These are phyloP conservation scores for Kwoniella dendrophila DNA, from an alignment of 768 basidiomycete species.

Conservation along the genomic window DNA sequence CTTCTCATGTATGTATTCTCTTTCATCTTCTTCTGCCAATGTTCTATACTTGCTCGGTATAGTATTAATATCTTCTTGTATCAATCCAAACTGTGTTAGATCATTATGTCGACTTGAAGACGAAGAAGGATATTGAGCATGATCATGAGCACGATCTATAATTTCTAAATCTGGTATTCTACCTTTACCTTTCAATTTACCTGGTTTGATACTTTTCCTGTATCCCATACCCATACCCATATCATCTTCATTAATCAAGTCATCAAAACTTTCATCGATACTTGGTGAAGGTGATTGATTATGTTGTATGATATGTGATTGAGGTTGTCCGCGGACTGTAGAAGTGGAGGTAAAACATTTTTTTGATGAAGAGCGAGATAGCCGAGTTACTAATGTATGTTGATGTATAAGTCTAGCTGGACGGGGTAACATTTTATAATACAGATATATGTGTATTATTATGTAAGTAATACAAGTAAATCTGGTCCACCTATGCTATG, in stretches of 20 bases:
- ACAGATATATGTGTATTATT: background rate
- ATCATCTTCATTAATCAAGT: slow-evolving; percentile 16
- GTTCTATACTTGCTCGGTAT: background rate
- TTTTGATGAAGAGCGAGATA: background rate
- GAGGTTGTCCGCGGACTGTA: slow-evolving; percentile 5
- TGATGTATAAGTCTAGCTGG: slow-evolving; percentile 33
- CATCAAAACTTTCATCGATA: slow-evolving; percentile 22
- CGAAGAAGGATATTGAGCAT: background rate
- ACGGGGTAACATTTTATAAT: slow-evolving; percentile 22
- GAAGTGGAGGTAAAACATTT: slow-evolving; percentile 9
- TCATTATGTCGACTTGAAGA: background rate
- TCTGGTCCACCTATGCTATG: background rate
- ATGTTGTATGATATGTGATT: slow-evolving; percentile 15
- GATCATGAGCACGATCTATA: background rate
- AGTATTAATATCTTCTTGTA: background rate
- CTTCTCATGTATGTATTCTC: slow-evolving; percentile 11
- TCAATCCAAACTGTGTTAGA: background rate
- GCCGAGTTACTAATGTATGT: background rate
- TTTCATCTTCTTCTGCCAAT: slow-evolving; percentile 6
- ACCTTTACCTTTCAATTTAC: slow-evolving; percentile 7
- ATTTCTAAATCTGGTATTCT: slow-evolving; percentile 19
- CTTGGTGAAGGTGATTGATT: background rate
- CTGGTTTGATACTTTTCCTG: background rate
- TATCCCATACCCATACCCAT: slow-evolving; percentile 24
- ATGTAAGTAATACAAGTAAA: background rate